Base-by-base conservation (phyloP, 176 grass and related monocot species). In the Oryza longistaminata region DNA sequence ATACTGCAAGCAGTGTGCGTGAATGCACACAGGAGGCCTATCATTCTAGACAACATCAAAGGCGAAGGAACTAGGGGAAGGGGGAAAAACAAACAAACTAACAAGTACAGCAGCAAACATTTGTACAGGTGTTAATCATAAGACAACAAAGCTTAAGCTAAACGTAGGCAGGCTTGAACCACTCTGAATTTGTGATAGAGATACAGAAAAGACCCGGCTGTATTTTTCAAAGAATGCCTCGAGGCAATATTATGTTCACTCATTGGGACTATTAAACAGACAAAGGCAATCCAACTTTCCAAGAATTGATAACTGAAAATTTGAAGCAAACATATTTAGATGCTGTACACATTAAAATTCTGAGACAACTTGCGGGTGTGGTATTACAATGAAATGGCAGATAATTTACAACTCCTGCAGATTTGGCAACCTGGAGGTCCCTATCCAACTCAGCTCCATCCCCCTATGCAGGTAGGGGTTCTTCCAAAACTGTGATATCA, bases 401-500 rank as follows among this genome's bases (percentile, higher is more conserved):
- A 73, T 90, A 90, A 76, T 61, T 81, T 91, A 91, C 85, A 91
- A 80, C 31, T 70, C 29, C 68, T 90, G 70, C 50, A 87, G 48
- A 84, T 33, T 53, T 14, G 15, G n/a, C 24, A 64, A 77, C 43
- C 66, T 68, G 13, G 60, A 68, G 79, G 68, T 22, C n/a, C 44
- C 60, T 83, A 26, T 74, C 79, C 60, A 50, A 66, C 64, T 79
- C 88, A 64, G 37, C 35, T 72, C 21, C 81, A 68, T 67, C 71
- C 71, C 74, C 66, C 85, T 88, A 97, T 25, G 91, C 92, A 77
- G 92, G 87, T 45, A 97, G 85, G 35, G 92, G 95, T 48, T 94
- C 92, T 88, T 93, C 95, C 90, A 93, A 85, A 87, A 95, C 95
- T 97, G 92, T 71, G 45, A 75, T 69, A 74, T 71, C 45, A 83